phyloP scores from a whole-genome alignment of 2,329 filamentous ascomycete species.

The Pseudocercospora pini-densiflorae region DNA sequence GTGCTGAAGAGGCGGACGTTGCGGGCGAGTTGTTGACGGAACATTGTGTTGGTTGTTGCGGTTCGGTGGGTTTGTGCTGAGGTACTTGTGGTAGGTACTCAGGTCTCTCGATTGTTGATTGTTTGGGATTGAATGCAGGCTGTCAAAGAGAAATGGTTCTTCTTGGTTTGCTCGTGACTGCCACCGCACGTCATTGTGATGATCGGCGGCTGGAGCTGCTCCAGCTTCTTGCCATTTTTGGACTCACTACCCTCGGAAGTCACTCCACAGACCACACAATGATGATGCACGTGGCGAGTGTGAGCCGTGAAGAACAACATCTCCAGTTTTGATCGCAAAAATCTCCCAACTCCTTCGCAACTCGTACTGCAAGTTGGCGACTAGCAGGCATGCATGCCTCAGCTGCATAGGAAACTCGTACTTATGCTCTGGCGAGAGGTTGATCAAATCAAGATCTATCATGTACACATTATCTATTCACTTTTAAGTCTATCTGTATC shows the following conservation, averaged over 20 bases:
- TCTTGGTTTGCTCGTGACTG: not conserved
- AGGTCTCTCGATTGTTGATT: not conserved
- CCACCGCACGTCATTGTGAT: slow-evolving; percentile 3
- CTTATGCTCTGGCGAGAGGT: not conserved
- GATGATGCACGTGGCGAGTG: not conserved
- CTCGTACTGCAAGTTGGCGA: not conserved
- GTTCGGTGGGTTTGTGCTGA: not conserved
- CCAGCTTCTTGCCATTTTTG: slow-evolving; percentile 10
- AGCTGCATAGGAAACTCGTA: not conserved
- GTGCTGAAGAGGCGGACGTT: slow-evolving; percentile 60
- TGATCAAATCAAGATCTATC: not conserved
- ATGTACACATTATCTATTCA: not conserved
- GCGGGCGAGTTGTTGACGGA: slow-evolving; percentile 50
- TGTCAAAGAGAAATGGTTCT: not conserved
- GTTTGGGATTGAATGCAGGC: not conserved
- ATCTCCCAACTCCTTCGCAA: not conserved
- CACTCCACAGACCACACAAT: not conserved
- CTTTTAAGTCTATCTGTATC: not conserved
- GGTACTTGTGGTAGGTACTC: slow-evolving; percentile 1
- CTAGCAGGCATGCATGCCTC: not conserved
- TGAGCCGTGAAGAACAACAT: not conserved
- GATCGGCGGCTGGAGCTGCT: not conserved
- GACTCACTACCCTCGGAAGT: not conserved
- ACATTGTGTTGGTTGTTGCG: slow-evolving; percentile 45
- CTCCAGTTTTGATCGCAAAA: not conserved